Percentiles rank a stretch among this genome's conserved stretches.
Evolutionary conservation across 805 yeast genomes (phyloP).

Genomic region (Pichia scutulata): DNA sequence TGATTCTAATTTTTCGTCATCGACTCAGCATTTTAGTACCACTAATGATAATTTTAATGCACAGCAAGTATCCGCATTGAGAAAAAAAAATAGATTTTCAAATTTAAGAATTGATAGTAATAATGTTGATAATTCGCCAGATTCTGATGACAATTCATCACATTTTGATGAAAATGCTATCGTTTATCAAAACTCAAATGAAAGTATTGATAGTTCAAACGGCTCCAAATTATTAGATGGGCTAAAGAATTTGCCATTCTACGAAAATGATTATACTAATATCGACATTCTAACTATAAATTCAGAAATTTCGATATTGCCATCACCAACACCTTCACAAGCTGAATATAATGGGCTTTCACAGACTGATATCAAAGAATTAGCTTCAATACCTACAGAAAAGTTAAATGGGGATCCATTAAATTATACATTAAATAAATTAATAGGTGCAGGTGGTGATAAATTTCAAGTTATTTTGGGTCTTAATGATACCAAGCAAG

Average conservation of each 20-base stretch:
- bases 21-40: slow-evolving; percentile 9
- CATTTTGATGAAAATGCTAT: slow-evolving; percentile 1
- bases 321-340: slow-evolving; percentile 28
- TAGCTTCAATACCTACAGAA: slow-evolving; percentile 83
- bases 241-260: slow-evolving; percentile 8
- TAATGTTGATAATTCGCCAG: background rate
- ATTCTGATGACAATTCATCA: background rate
- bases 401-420: slow-evolving; percentile 63
- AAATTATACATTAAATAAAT: slow-evolving; percentile 61
- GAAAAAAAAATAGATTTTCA: slow-evolving; percentile 42
- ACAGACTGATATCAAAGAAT: slow-evolving; percentile 57
- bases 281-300: background rate
- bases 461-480: slow-evolving; percentile 17
- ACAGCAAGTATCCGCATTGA: slow-evolving; percentile 17
- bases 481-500: slow-evolving; percentile 18
- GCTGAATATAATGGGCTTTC: slow-evolving; percentile 40
- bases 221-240: background rate
- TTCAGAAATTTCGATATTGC: slow-evolving; percentile 24
- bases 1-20: slow-evolving; percentile 45
- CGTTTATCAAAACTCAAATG: background rate
- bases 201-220: background rate
- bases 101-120: slow-evolving; percentile 36
- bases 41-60: slow-evolving; percentile 12
- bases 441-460: slow-evolving; percentile 53
- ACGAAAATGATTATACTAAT: slow-evolving; percentile 10